These are phyloP conservation scores for Globisporangium paroecandrum DNA, from an alignment of 352 stramenopile species.

Conservation along the genomic window DNA sequence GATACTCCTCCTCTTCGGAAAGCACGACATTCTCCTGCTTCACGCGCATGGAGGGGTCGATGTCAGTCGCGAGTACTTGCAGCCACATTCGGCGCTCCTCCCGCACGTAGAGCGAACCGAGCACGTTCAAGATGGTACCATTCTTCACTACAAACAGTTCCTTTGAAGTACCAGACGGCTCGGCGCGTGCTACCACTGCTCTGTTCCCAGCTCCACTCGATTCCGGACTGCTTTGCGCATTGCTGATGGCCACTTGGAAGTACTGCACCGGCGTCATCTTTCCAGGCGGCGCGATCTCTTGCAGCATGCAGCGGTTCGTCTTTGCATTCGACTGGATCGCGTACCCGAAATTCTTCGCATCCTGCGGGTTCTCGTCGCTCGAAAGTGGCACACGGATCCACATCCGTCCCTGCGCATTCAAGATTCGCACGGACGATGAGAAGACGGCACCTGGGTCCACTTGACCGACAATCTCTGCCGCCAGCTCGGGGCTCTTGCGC, in stretches of 20 bases:
- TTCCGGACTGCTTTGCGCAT: slow-evolving; percentile 17
- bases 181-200: slow-evolving; percentile 25
- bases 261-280: slow-evolving; percentile 61
- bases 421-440: slow-evolving; percentile 39
- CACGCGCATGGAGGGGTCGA: slow-evolving; percentile 46
- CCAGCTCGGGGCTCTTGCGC: slow-evolving; percentile 35
- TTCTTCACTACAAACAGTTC: slow-evolving; percentile 54
- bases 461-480: slow-evolving; percentile 55
- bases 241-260: slow-evolving; percentile 30
- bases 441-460: slow-evolving; percentile 53
- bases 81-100: slow-evolving; percentile 56
- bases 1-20: slow-evolving; percentile 36
- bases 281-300: slow-evolving; percentile 53
- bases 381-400: slow-evolving; percentile 60
- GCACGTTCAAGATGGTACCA: slow-evolving; percentile 42
- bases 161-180: slow-evolving; percentile 37
- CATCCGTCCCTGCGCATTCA: slow-evolving; percentile 56
- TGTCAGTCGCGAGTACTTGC: slow-evolving; percentile 50
- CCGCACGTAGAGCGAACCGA: slow-evolving; percentile 51
- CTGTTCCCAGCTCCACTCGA: slow-evolving; percentile 4
- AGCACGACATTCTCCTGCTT: slow-evolving; percentile 29
- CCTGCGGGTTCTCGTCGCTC: slow-evolving; percentile 31
- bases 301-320: slow-evolving; percentile 73
- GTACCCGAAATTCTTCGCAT: slow-evolving; percentile 53
- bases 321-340: slow-evolving; percentile 77